phyloP scores from a whole-genome alignment of 129 eudicot genomes.

The Tanacetum coccineum region DNA sequence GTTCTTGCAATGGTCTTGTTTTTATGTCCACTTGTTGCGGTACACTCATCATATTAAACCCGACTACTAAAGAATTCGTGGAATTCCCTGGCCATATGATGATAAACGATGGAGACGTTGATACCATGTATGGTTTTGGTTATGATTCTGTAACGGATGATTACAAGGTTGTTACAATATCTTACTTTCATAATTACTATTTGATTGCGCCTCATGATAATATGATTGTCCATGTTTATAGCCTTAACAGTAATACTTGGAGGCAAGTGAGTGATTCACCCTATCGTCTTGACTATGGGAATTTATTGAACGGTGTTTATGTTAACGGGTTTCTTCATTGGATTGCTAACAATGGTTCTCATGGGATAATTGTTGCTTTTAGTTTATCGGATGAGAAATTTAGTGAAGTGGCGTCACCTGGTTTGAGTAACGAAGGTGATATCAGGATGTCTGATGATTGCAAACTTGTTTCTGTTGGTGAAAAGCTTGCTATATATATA shows the following conservation, averaged over 20 bases:
- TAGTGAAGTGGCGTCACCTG: slow-evolving; percentile 36
- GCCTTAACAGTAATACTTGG: slow-evolving; percentile 41
- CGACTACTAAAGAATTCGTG: slow-evolving; percentile 31
- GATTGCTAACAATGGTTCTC: slow-evolving; percentile 25
- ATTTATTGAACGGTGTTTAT: slow-evolving; percentile 31
- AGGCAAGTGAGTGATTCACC: slow-evolving; percentile 40
- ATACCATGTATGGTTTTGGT: slow-evolving; percentile 52
- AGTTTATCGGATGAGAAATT: slow-evolving; percentile 42
- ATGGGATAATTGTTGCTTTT: slow-evolving; percentile 44
- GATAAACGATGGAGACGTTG: neutral
- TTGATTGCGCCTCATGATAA: slow-evolving; percentile 22
- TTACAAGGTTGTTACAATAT: slow-evolving; percentile 50
- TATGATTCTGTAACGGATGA: slow-evolving; percentile 43
- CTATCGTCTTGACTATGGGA: slow-evolving; percentile 40
- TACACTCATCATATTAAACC: slow-evolving; percentile 33
- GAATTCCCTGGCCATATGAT: slow-evolving; percentile 21
- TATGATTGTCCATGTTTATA: slow-evolving; percentile 41
- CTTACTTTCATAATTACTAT: slow-evolving; percentile 33
- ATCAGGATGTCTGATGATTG: slow-evolving; percentile 1
- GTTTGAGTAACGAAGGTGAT: neutral
- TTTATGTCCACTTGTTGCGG: slow-evolving; percentile 15
- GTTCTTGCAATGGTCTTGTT: slow-evolving; percentile 60
- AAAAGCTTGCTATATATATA: slow-evolving; percentile 16
- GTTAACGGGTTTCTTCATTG: slow-evolving; percentile 50
- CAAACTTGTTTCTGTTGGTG: slow-evolving; percentile 12